Evolutionary conservation across 768 basidiomycete species (phyloP).

Genomic region (Boletellus ananas): DNA sequence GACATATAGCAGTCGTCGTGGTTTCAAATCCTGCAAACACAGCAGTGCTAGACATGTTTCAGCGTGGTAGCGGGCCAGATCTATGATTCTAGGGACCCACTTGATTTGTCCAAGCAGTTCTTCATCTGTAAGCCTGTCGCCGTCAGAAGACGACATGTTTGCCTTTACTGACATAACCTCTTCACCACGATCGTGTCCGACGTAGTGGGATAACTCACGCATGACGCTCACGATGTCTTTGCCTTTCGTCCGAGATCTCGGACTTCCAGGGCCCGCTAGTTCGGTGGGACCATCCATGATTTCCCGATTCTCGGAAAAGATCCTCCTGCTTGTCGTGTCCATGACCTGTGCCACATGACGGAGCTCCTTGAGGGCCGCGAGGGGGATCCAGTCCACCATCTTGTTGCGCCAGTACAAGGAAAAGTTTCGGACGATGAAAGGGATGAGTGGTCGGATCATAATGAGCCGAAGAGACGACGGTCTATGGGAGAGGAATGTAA

Average conservation of each 20-base stretch:
- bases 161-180: too few species aligned
- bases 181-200: background rate
- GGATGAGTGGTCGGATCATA: too few species aligned
- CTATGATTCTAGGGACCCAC: slow-evolving; percentile 17
- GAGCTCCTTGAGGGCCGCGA: too few species aligned
- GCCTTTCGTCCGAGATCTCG: slow-evolving; percentile 16
- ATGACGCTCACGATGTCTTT: slow-evolving; percentile 41
- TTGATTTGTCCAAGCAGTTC: slow-evolving; percentile 40
- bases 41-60: slow-evolving; percentile 32
- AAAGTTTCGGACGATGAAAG: too few species aligned
- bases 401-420: too few species aligned
- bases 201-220: slow-evolving; percentile 24
- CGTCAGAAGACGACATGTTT: slow-evolving; percentile 28
- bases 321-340: too few species aligned
- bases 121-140: slow-evolving; percentile 31
- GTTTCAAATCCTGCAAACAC: slow-evolving; percentile 33
- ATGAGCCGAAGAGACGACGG: too few species aligned
- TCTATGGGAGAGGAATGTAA: too few species aligned
- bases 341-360: too few species aligned
- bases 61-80: background rate
- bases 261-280: slow-evolving; percentile 6
- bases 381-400: too few species aligned
- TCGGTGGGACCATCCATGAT: slow-evolving; percentile 11
- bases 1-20: slow-evolving; percentile 30
- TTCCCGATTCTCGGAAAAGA: too few species aligned